Percentiles rank a stretch among this genome's conserved stretches.
Conservation (phyloP, 768 basidiomycete species). For the Tephrocybe sp. region DNA sequence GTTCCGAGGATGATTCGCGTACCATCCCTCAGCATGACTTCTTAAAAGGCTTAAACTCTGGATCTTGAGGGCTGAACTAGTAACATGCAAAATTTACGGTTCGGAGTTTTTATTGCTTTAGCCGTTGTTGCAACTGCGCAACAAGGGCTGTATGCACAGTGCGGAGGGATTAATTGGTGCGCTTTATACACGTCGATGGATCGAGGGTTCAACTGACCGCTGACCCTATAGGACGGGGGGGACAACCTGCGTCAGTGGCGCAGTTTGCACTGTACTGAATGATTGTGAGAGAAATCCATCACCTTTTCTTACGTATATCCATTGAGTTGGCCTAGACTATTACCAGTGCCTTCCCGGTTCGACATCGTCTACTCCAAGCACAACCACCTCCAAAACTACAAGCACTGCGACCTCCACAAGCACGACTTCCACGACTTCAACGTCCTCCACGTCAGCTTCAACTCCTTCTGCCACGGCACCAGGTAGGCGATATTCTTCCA, state of each 20-base stretch:
- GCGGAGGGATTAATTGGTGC: constrained; percentile 51
- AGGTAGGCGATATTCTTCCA: constrained; percentile 10
- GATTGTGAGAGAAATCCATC: constrained; percentile 30
- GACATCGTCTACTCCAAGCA: constrained; percentile 21
- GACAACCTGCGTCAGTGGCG: constrained; percentile 45
- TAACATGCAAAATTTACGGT: constrained; percentile 12
- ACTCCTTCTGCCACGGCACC: constrained; percentile 18
- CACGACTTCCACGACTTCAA: constrained; percentile 10
- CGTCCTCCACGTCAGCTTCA: constrained; percentile 24
- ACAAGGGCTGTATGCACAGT: constrained; percentile 41
- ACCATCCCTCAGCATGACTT: neutral
- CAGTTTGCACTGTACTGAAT: constrained; percentile 43
- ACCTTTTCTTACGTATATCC: neutral
- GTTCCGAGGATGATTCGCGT: constrained; percentile 13
- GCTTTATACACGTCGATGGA: constrained; percentile 1
- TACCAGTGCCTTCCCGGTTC: constrained; percentile 48
- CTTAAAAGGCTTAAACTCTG: neutral
- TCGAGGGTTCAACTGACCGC: neutral
- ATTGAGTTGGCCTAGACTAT: constrained; percentile 34
- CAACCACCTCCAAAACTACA: neutral
- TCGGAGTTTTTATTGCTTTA: constrained; percentile 22
- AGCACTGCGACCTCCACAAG: constrained; percentile 20
- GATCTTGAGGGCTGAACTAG: constrained; percentile 5
- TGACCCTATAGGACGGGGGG: constrained; percentile 39
- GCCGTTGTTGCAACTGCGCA: constrained; percentile 31